These are phyloP conservation scores for Hysterium pulicare DNA, from an alignment of 2,329 filamentous ascomycete genomes.

Conservation along the genomic window DNA sequence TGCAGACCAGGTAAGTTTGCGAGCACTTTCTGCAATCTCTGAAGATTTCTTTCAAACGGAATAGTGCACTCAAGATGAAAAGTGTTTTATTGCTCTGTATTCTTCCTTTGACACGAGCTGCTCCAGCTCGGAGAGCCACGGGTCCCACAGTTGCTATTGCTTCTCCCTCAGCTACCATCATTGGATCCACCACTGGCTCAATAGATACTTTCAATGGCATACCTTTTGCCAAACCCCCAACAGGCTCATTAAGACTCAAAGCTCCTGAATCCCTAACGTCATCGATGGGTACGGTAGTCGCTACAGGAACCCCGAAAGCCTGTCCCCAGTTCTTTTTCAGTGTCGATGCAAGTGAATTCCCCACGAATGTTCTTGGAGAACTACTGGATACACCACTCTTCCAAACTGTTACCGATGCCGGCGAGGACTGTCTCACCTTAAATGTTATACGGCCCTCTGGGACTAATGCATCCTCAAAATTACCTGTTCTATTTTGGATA, in stretches of 20 bases:
- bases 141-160: constrained; percentile 54
- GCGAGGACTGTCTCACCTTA: constrained; percentile 45
- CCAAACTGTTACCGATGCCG: constrained; percentile 33
- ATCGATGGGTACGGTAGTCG: constrained; percentile 59
- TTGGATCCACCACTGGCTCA: constrained; percentile 44
- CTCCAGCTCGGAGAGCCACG: constrained; percentile 41
- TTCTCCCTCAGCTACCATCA: constrained; percentile 52
- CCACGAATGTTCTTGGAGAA: constrained; percentile 34
- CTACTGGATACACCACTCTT: constrained; percentile 40
- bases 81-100: constrained; percentile 17
- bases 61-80: too few species aligned
- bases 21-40: too few species aligned
- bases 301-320: constrained; percentile 55
- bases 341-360: constrained; percentile 37
- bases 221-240: constrained; percentile 69
- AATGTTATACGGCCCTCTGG: constrained; percentile 42
- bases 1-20: neutral
- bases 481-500: constrained; percentile 50
- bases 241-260: constrained; percentile 63
- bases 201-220: constrained; percentile 73
- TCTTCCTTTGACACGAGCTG: constrained; percentile 27
- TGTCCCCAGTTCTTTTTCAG: constrained; percentile 72
- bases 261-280: constrained; percentile 61
- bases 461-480: constrained; percentile 33
- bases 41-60: too few species aligned